Evolutionary conservation across 1,284 basidiomycete genomes (phyloP).

Genomic region (Termitomyces sp.): DNA sequence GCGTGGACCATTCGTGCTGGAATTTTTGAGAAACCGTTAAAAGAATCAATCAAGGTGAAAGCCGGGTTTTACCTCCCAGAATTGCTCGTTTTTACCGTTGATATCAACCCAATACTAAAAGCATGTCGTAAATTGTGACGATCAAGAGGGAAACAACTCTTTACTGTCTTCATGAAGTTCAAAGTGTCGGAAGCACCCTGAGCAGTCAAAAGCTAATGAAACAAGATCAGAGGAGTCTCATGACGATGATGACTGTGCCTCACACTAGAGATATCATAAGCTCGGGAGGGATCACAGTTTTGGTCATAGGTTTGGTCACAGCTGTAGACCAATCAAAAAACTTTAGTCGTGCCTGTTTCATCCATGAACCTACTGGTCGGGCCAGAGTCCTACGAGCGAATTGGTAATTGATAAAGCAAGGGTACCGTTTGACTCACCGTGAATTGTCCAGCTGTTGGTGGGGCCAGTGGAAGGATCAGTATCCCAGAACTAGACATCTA

Average conservation of each 20-base stretch:
- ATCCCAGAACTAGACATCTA: constrained; percentile 52
- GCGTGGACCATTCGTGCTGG: constrained; percentile 66
- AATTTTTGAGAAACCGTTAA: neutral
- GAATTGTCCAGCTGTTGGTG: constrained; percentile 68
- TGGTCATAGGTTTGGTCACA: constrained; percentile 63
- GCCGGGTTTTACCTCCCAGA: constrained; percentile 57
- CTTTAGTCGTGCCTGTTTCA: neutral
- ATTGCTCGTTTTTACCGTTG: constrained; percentile 53
- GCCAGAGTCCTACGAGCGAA: constrained; percentile 53
- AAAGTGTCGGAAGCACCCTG: constrained; percentile 60
- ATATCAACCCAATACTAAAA: constrained; percentile 60
- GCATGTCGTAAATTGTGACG: neutral
- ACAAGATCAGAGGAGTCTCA: neutral
- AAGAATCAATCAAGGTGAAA: neutral
- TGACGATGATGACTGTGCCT: constrained; percentile 11
- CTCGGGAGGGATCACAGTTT: constrained; percentile 62
- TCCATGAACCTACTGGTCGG: constrained; percentile 47
- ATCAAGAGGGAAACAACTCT: neutral
- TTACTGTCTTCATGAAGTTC: constrained; percentile 61
- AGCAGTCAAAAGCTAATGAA: constrained; percentile 46
- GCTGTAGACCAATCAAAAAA: constrained; percentile 29
- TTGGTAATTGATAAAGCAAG: constrained; percentile 6
- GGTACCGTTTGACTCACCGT: constrained; percentile 39
- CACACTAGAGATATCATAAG: constrained; percentile 53
- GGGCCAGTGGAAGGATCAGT: constrained; percentile 61